Evolutionary conservation across 2,329 filamentous ascomycete genomes (phyloP), one percentile per base, ranked within the genome.

Genomic region (Hypoxylon sp.): DNA sequence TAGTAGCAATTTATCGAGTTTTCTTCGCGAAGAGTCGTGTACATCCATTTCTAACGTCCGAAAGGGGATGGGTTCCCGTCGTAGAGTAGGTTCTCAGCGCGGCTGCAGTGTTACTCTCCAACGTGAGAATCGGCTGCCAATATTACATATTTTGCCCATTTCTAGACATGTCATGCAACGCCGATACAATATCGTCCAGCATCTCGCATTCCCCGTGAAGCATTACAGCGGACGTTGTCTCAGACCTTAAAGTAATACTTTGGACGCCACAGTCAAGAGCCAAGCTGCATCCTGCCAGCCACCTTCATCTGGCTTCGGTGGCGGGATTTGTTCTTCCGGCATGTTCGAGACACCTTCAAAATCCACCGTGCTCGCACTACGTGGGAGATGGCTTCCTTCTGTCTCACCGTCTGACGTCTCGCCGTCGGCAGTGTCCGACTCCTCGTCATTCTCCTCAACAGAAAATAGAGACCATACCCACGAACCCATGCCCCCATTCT

Each of bases 251-350:
- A 89, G 82, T 72, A 90, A 80, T 48, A 90, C 86, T 74, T 88
- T 89, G 27, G 86, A 85, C 10, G 89, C 89, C 69, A 92, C 88
- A 69, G 85, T 89, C 61, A 92, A 78, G 51, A 92, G 78, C 90
- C 89, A 92, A 15, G 88, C 88, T 27, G 89, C 89, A 77, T 92
- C 90, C 64, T 87, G 84, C 89, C 89, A 91, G 7, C 85, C 86
- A 15, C 87, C 88, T 47, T 87, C 85, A 56, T 90, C 84, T 7
- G 83, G 80, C 46, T 83, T 84, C 75, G 86, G 75, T 10, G 84
- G 81, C 19, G 83, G 82, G 42, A 89, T 79, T 8, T 78, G 78
- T 53, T 86, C 84, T 52, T 84, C 81, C 0, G 81, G 76, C 7
- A 77, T 62, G 31, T 76, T 80, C 2, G 81, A 78, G 56, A 83